These are phyloP conservation scores for Penicillium ochrochloron DNA, from an alignment of 495 filamentous ascomycete species.

Conservation along the genomic window DNA sequence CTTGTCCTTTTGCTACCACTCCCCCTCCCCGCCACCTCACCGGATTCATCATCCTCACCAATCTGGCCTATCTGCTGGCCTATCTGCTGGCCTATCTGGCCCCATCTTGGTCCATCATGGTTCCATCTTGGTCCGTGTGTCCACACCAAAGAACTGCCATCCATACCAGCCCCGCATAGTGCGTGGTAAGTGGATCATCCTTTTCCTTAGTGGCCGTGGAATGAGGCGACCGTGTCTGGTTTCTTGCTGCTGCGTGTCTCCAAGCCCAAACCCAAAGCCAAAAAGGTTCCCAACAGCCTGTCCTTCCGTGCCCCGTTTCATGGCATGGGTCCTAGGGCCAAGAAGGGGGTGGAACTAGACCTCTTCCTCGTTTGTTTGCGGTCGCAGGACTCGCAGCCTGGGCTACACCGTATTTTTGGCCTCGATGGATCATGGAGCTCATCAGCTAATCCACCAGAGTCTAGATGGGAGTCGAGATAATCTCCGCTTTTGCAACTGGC, in stretches of 20 bases:
- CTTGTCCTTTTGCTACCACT: background rate
- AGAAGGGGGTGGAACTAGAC: background rate
- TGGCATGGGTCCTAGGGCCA: background rate
- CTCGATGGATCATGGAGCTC: background rate
- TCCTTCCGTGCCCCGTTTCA: slow-evolving; percentile 12
- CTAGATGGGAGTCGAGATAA: background rate
- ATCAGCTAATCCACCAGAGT: background rate
- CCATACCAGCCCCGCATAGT: slow-evolving; percentile 16
- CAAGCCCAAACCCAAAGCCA: background rate
- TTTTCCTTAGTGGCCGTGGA: background rate
- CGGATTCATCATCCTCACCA: slow-evolving; percentile 7
- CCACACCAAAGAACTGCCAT: background rate
- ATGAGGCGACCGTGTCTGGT: slow-evolving; percentile 5
- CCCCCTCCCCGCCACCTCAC: slow-evolving; percentile 16
- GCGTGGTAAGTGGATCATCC: slow-evolving; percentile 13
- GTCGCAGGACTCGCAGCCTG: background rate
- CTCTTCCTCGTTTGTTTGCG: background rate
- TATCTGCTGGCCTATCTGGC: background rate
- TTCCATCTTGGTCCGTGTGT: slow-evolving; percentile 6
- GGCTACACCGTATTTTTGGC: slow-evolving; percentile 11
- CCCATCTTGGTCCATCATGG: background rate
- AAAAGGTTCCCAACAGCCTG: slow-evolving; percentile 4
- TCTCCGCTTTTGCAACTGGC: background rate
- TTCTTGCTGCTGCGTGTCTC: slow-evolving; percentile 2
- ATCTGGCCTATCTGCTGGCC: too few species aligned